Evolutionary conservation across 1,284 basidiomycete species (phyloP).

Genomic region (Rhodotorula mucilaginosa): DNA sequence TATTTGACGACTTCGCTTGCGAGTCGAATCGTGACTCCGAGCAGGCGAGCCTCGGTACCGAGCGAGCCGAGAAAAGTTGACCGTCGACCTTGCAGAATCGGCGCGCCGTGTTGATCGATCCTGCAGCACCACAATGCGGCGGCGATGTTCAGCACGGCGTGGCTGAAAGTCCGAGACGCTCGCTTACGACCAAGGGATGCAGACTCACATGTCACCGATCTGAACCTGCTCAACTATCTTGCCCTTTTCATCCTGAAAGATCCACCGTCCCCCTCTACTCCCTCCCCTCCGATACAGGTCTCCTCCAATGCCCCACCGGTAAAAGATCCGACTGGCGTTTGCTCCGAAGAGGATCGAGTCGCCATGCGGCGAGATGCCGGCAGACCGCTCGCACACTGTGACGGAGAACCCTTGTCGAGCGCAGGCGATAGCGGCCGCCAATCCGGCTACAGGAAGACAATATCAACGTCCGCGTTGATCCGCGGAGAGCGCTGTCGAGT

Average conservation of each 20-base stretch:
- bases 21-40: conserved; percentile 21
- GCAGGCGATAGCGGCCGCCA: conserved; percentile 31
- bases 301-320: conserved; percentile 21
- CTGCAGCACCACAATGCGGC: background rate
- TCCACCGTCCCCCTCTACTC: conserved; percentile 17
- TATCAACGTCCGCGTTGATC: too few species aligned
- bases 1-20: conserved; percentile 18
- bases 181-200: background rate
- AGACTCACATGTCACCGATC: conserved; percentile 7
- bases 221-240: conserved; percentile 1
- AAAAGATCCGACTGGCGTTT: conserved; percentile 16
- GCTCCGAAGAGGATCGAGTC: conserved; percentile 26
- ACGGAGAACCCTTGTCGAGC: conserved; percentile 30
- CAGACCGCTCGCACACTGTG: conserved; percentile 24
- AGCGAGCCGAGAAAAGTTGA: conserved; percentile 33
- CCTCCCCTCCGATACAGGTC: conserved; percentile 19
- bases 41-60: conserved; percentile 34
- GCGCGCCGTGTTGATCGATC: conserved; percentile 18
- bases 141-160: too few species aligned
- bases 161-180: background rate
- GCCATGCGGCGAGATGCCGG: conserved; percentile 18
- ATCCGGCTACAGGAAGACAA: conserved; percentile 5
- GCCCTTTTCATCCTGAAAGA: conserved; percentile 13
- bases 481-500: background rate
- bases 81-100: conserved; percentile 37